Percentiles rank a stretch among this genome's conserved stretches.
These are phyloP conservation scores for Phytopythium mirpurense DNA, from an alignment of 352 stramenopile genomes.

Conservation along the genomic window DNA sequence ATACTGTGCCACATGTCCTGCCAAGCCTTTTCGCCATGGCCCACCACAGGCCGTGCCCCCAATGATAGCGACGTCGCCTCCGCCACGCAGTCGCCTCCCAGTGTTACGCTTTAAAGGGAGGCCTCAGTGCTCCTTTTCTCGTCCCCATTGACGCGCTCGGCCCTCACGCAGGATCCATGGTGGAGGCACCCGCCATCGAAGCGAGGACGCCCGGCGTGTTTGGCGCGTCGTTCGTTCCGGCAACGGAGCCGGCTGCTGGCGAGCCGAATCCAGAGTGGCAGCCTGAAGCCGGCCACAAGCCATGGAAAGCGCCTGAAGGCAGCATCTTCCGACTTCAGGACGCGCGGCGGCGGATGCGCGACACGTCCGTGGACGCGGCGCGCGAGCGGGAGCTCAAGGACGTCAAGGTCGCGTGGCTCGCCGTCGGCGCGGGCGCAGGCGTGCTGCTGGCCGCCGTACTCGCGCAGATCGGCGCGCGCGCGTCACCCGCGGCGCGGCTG, in stretches of 20 bases:
- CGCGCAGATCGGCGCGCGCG: constrained; percentile 13
- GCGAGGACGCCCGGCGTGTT: not conserved
- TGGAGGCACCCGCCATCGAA: not conserved
- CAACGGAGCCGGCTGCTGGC: too few species aligned
- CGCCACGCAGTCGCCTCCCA: too few species aligned
- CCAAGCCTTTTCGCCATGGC: constrained; percentile 4
- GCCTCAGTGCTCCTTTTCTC: not conserved
- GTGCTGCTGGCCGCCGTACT: constrained; percentile 20
- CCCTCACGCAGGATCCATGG: not conserved
- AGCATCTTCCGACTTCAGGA: constrained; percentile 1
- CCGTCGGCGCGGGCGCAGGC: constrained; percentile 15
- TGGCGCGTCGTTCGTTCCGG: constrained; percentile 3
- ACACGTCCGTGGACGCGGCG: not conserved
- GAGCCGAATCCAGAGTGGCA: too few species aligned
- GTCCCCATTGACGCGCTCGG: not conserved
- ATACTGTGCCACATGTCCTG: too few species aligned
- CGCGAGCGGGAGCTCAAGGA: constrained; percentile 4
- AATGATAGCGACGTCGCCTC: too few species aligned
- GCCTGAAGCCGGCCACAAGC: too few species aligned
- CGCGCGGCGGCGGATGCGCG: constrained; percentile 2
- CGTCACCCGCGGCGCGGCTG: constrained; percentile 9
- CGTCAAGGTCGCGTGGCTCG: constrained; percentile 9
- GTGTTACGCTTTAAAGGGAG: not conserved
- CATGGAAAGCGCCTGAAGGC: too few species aligned
- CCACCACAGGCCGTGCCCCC: too few species aligned